These are phyloP conservation scores for Fusarium odoratissimum DNA, from an alignment of 2,329 filamentous ascomycete genomes.

Conservation along the genomic window DNA sequence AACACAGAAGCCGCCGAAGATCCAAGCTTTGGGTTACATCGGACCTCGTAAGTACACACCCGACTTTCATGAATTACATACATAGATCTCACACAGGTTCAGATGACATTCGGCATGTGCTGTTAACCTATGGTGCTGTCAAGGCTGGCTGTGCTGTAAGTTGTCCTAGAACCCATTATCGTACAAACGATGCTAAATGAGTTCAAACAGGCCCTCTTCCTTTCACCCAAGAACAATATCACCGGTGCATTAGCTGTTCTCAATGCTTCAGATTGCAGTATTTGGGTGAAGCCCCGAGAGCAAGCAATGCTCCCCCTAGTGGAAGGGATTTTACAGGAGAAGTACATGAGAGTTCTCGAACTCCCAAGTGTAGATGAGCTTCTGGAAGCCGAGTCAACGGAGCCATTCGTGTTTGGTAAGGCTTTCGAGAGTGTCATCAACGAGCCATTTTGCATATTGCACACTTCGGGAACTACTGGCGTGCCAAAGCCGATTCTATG, in stretches of 20 bases:
- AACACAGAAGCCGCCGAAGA: not conserved
- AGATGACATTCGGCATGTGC: not conserved
- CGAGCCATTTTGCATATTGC: slow-evolving; percentile 53
- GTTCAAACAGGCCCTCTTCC: slow-evolving; percentile 46
- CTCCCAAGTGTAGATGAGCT: slow-evolving; percentile 48
- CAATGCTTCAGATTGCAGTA: slow-evolving; percentile 46
- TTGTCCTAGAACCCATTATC: not conserved
- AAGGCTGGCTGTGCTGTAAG: not conserved
- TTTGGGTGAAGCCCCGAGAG: slow-evolving; percentile 46
- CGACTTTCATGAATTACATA: fast-evolving
- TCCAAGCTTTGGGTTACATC: not conserved
- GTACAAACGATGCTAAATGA: not conserved
- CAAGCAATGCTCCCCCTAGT: slow-evolving; percentile 31
- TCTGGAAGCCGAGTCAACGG: slow-evolving; percentile 33
- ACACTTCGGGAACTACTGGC: slow-evolving; percentile 58
- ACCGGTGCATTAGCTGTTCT: slow-evolving; percentile 50
- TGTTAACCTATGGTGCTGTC: not conserved
- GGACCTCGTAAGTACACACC: not conserved
- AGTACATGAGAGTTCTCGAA: slow-evolving; percentile 44
- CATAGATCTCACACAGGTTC: not conserved
- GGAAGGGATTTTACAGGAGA: slow-evolving; percentile 39
- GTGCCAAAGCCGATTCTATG: slow-evolving; percentile 55
- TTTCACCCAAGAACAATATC: slow-evolving; percentile 50
- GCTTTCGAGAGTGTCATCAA: slow-evolving; percentile 47
- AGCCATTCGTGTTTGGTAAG: slow-evolving; percentile 40